Conservation (phyloP, 78 protist species). For the Salpingoeca rosetta region DNA sequence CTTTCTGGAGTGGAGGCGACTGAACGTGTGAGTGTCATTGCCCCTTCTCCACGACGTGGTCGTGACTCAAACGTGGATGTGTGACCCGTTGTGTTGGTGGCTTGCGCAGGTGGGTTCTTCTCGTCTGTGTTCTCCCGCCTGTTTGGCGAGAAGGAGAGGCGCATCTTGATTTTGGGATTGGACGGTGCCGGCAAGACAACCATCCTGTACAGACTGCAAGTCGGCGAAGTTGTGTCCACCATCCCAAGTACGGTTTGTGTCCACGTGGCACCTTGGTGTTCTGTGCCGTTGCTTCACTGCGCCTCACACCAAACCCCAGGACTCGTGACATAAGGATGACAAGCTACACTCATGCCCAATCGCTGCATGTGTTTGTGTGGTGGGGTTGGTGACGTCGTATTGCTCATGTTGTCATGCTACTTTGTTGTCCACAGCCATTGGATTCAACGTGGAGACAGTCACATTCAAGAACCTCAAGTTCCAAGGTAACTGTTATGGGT, state of each 20-base stretch:
- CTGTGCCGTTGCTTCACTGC: not conserved
- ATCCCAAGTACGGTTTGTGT: slow-evolving; percentile 58
- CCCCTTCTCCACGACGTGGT: no score
- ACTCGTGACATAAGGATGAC: no score
- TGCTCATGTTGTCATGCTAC: no score
- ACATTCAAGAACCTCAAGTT: slow-evolving; percentile 80
- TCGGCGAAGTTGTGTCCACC: slow-evolving; percentile 77
- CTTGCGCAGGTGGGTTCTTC: slow-evolving; percentile 21
- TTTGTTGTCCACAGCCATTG: slow-evolving; percentile 67
- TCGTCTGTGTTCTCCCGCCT: slow-evolving; percentile 49
- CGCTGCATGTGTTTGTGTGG: no score
- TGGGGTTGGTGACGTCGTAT: no score
- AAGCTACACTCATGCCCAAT: no score
- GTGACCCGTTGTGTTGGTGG: not conserved
- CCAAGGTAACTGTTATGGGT: slow-evolving; percentile 60
- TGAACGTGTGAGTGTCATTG: no score
- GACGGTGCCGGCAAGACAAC: slow-evolving; percentile 54
- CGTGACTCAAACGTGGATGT: no score
- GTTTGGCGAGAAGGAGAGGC: slow-evolving; percentile 64
- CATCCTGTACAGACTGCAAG: slow-evolving; percentile 43
- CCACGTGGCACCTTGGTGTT: not conserved
- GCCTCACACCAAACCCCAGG: not conserved
- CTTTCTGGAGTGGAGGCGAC: no score
- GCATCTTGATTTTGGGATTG: slow-evolving; percentile 69
- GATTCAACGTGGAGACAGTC: slow-evolving; percentile 93